Evolutionary conservation across 2,329 filamentous ascomycete species (phyloP), one percentile per base, ranked within the genome.

Genomic region (Phaeosphaeriaceae sp.): DNA sequence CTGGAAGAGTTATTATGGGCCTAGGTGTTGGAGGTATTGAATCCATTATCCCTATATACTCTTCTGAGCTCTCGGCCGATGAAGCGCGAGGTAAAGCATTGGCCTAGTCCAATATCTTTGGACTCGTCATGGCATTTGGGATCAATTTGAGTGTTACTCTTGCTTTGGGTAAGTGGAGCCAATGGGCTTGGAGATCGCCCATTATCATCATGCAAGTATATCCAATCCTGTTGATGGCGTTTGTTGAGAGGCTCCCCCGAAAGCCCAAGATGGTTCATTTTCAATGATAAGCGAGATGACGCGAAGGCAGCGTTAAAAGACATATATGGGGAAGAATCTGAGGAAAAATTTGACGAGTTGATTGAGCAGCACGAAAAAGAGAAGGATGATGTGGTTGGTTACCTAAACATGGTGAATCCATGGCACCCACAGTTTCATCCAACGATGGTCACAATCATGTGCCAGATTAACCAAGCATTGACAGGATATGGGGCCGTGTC

Each of bases 21-120:
- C 58, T 85, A 1, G 82, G 82, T 2, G 80, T 85, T 1, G 83
- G 84, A 17, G 83, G 84, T 1, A 81, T 86, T 29, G 83, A 87
- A 61, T 76, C 78, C 13, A 81, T 85, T 0, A 84, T 86, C 18
- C 83, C 84, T 0, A 80, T 84, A 1, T 86, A 86, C 68, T 81
- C 76, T 48, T 78, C 78, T 12, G 83, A 86, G 60, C 72, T 86
- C 26, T 76, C 77, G 2, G 77, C 78, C n/a, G 83, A 85, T 59
- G 79, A 79, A 40, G 76, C 80, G 2, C 72, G 83, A 36, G 83
- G 84, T 5, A 80, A 79, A 56, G 82, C 83, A 1, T 66, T 87
- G 35, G 83, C 83, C 59, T 83, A 86, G 63, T 81, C 79, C 66
- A 87, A 87, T 56, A 86, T 87, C 54, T 82, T 85, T 47, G 83